Evolutionary conservation across 192 early-diverging fungal species (phyloP).

Genomic region (Allomyces macrogynus): DNA sequence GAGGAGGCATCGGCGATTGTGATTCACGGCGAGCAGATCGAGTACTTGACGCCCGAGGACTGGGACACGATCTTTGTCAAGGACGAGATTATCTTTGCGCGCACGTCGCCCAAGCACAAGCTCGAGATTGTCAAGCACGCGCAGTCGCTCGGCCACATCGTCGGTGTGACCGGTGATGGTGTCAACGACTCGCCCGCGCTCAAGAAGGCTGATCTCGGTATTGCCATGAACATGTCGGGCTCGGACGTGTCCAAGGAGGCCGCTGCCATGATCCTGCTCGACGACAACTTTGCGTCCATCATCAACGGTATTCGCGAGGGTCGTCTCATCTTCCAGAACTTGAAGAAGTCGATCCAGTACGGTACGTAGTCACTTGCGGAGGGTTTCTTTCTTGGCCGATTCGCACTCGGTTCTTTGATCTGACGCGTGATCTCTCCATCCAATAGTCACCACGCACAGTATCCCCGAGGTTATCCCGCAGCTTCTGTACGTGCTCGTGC

Average conservation of each 20-base stretch:
- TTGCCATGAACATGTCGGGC: conserved; percentile 15
- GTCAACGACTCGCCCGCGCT: conserved; percentile 62
- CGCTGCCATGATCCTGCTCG: conserved; percentile 89
- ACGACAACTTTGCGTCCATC: conserved; percentile 95
- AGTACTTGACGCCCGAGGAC: conserved; percentile 51
- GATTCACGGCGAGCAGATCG: conserved; percentile 78
- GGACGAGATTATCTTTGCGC: conserved; percentile 73
- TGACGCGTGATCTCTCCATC: no score
- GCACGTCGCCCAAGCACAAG: conserved; percentile 48
- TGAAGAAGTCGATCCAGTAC: conserved; percentile 90
- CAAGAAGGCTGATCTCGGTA: conserved; percentile 58
- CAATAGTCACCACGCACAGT: conserved; percentile 53
- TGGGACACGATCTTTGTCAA: conserved; percentile 89
- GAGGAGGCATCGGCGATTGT: conserved; percentile 82
- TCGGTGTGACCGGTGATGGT: conserved; percentile 56
- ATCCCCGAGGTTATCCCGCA: conserved; percentile 75
- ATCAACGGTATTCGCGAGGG: conserved; percentile 86
- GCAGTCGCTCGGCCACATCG: conserved; percentile 48
- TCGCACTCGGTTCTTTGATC: no score
- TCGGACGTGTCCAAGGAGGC: conserved; percentile 90
- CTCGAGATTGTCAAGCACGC: conserved; percentile 46
- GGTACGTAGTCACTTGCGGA: conserved; percentile 10
- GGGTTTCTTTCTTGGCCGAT: no score
- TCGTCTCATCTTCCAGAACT: conserved; percentile 81
- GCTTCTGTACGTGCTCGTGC: conserved; percentile 67